Evolutionary conservation across 202 grass and related monocot species (phyloP), one percentile per base, ranked within the genome.

Genomic region (Setaria viridis): DNA sequence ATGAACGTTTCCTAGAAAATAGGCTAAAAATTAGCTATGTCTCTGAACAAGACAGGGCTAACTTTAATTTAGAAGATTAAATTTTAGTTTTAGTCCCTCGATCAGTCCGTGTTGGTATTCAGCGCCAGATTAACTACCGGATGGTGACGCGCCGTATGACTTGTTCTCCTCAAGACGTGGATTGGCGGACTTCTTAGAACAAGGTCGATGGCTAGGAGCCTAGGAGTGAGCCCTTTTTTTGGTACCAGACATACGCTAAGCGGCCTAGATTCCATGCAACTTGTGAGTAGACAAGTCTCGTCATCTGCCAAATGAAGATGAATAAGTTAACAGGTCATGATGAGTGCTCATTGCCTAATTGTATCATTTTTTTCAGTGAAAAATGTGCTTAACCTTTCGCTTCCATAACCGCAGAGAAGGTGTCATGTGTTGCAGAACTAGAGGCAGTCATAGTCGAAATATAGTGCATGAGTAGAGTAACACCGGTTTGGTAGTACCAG

Each of bases 191-290:
- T 16, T 17, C 21, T 62, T n/a, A 0, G 48, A 63, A 77, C 77
- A 39, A 53, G 74, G 70, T 41, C 21, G 9, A 11, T 34, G 83
- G 1, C 63, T 70, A 15, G 3, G 55, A 78, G 30, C 25, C 8
- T 39, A 47, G 11, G 48, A 50, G 48, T 14, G 48, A 50, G 48
- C 12, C 48, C 9, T 29, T 50, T 19, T 60, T 67, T 81, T 1
- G 60, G 78, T 58, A 48, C 58, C 70, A 3, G 65, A 12, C 32
- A 2, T 79, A 86, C 73, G 79, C 59, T 29, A 83, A 74, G 14
- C 49, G 33, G 73, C 42, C 80, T 83, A 74, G 84, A 74, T 83
- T 90, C 74, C 68, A 7, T 35, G 46, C 67, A 46, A 32, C 8
- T 32, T 6, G 83, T 5, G 46, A 20, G 35, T 86, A 78, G 86